phyloP scores from a whole-genome alignment of 2,329 filamentous ascomycete species.

The Ascochyta lentis region DNA sequence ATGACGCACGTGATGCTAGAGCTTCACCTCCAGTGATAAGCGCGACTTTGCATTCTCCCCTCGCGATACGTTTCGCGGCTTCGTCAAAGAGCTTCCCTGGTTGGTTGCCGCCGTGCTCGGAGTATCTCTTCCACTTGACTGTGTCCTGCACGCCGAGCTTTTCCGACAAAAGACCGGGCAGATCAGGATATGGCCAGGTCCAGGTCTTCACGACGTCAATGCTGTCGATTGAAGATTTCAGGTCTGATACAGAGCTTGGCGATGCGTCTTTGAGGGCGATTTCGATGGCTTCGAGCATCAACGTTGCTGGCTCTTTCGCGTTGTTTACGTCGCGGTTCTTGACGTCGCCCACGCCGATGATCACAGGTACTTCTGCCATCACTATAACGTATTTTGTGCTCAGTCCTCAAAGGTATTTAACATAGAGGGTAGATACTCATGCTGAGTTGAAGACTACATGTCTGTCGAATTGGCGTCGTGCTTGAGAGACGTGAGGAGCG shows the following conservation, averaged over 20 bases:
- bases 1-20: conserved; percentile 61
- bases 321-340: conserved; percentile 62
- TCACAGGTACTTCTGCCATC: conserved; percentile 54
- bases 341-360: conserved; percentile 69
- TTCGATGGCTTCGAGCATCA: conserved; percentile 65
- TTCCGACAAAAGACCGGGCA: conserved; percentile 61
- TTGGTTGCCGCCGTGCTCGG: conserved; percentile 68
- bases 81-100: conserved; percentile 69
- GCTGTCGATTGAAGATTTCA: conserved; percentile 62
- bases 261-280: conserved; percentile 60
- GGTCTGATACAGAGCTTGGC: conserved; percentile 36
- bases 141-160: conserved; percentile 57
- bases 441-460: conserved; percentile 5
- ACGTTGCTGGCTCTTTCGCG: conserved; percentile 62
- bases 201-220: conserved; percentile 67
- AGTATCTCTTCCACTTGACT: conserved; percentile 58
- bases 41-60: conserved; percentile 62
- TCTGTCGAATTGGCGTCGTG: neutral
- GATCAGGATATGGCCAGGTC: conserved; percentile 70
- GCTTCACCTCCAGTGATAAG: conserved; percentile 70
- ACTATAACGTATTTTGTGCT: neutral
- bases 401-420: neutral
- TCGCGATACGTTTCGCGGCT: conserved; percentile 64
- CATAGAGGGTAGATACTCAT: neutral
- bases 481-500: conserved; percentile 16